Conservation (phyloP, 176 grass and related monocot genomes). For the Musa beccarii region DNA sequence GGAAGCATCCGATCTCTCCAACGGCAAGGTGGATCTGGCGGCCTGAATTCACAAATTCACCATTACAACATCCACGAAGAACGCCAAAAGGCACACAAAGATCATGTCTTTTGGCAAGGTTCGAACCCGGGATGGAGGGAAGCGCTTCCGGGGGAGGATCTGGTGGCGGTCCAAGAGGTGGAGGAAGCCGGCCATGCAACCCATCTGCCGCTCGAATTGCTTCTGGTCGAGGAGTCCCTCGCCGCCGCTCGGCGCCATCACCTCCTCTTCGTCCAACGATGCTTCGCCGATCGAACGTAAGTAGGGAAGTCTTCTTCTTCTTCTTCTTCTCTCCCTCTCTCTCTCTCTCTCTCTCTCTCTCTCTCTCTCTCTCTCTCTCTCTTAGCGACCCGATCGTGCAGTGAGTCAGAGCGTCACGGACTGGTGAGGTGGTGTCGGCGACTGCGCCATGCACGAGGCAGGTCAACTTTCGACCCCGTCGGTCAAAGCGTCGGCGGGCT, state of each 20-base stretch:
- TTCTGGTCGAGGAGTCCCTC: neutral
- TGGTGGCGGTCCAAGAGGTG: conserved; percentile 29
- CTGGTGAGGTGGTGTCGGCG: too few species aligned
- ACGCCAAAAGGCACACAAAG: neutral
- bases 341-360: too few species aligned
- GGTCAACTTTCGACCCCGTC: too few species aligned
- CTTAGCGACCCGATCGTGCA: too few species aligned
- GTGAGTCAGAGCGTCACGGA: too few species aligned
- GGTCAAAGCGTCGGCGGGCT: too few species aligned
- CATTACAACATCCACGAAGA: neutral
- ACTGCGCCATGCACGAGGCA: too few species aligned
- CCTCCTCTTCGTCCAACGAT: neutral
- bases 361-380: too few species aligned
- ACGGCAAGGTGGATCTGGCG: conserved; percentile 22
- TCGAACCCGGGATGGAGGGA: conserved; percentile 7
- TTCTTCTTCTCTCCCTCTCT: too few species aligned
- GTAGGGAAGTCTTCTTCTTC: too few species aligned
- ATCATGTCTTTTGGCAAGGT: neutral
- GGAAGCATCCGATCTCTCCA: conserved; percentile 27
- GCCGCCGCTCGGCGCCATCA: conserved; percentile 1
- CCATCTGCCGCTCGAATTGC: conserved; percentile 14
- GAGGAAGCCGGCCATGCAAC: conserved; percentile 34
- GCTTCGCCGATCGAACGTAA: too few species aligned
- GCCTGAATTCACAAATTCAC: conserved; percentile 16
- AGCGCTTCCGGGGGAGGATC: conserved; percentile 15